Evolutionary conservation across 1,284 basidiomycete species (phyloP).

Genomic region (Ustilago xerochloae): DNA sequence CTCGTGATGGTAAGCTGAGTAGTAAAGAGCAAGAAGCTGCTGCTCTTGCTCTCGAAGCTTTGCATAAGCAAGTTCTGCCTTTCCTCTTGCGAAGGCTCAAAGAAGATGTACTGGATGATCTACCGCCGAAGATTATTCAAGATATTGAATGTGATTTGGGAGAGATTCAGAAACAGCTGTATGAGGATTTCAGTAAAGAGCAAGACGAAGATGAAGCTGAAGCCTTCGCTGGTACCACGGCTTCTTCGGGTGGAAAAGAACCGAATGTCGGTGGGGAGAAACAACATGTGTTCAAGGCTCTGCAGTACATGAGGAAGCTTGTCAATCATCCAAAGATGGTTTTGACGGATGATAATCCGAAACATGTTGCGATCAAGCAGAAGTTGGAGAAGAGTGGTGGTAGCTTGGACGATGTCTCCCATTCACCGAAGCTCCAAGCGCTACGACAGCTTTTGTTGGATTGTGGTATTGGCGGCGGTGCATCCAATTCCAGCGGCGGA

Average conservation of each 20-base stretch:
- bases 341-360: conserved; percentile 50
- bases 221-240: conserved; percentile 31
- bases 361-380: conserved; percentile 75
- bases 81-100: conserved; percentile 96
- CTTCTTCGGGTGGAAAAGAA: conserved; percentile 72
- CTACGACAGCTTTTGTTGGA: conserved; percentile 70
- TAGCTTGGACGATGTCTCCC: conserved; percentile 79
- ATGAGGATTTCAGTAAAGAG: conserved; percentile 81
- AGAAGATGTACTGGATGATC: conserved; percentile 94
- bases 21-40: conserved; percentile 88
- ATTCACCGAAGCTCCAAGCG: conserved; percentile 94
- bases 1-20: conserved; percentile 87
- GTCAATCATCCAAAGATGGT: conserved; percentile 88
- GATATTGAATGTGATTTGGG: conserved; percentile 99
- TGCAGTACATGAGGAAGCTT: conserved; percentile 96
- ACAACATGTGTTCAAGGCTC: conserved; percentile 71
- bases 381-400: conserved; percentile 71
- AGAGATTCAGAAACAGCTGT: conserved; percentile 72
- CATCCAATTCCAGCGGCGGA: conserved; percentile 70
- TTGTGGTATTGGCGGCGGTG: conserved; percentile 88
- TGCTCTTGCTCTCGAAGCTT: conserved; percentile 86
- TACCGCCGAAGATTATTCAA: conserved; percentile 99
- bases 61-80: conserved; percentile 99
- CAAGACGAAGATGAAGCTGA: conserved; percentile 72
- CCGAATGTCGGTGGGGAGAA: conserved; percentile 65